These are phyloP conservation scores for Lactarius sanguifluus DNA, from an alignment of 768 basidiomycete genomes.

Conservation along the genomic window DNA sequence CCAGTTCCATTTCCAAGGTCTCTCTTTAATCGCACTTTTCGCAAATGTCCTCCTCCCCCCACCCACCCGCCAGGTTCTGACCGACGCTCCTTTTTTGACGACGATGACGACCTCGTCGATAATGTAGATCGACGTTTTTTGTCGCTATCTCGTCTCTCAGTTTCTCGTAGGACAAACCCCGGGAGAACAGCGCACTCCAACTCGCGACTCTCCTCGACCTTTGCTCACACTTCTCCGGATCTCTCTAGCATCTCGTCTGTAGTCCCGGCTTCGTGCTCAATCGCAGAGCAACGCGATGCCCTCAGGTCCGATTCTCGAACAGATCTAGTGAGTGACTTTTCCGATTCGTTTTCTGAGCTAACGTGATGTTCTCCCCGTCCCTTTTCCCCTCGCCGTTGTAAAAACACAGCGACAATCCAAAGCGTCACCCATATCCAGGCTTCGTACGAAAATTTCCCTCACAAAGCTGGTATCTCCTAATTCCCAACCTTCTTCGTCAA, in stretches of 20 bases:
- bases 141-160: neutral
- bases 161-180: neutral
- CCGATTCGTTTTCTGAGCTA: neutral
- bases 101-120: conserved; percentile 6
- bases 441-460: conserved; percentile 22
- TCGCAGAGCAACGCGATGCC: conserved; percentile 5
- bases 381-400: neutral
- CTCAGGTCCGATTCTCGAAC: conserved; percentile 5
- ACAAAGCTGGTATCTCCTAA: conserved; percentile 12
- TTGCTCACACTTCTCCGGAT: conserved; percentile 7
- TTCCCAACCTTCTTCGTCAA: conserved; percentile 12
- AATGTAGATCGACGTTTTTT: neutral
- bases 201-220: conserved; percentile 17
- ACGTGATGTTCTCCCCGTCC: neutral
- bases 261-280: conserved; percentile 7
- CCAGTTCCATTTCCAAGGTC: conserved; percentile 4
- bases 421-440: conserved; percentile 6
- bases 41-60: neutral
- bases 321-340: conserved; percentile 2
- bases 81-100: conserved; percentile 17
- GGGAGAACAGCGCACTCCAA: neutral
- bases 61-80: neutral
- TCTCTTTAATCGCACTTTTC: conserved; percentile 1
- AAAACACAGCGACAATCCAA: conserved; percentile 7
- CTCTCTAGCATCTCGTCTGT: conserved; percentile 6